Conservation (phyloP, 805 yeast species). For the Ogataea glucozyma region DNA sequence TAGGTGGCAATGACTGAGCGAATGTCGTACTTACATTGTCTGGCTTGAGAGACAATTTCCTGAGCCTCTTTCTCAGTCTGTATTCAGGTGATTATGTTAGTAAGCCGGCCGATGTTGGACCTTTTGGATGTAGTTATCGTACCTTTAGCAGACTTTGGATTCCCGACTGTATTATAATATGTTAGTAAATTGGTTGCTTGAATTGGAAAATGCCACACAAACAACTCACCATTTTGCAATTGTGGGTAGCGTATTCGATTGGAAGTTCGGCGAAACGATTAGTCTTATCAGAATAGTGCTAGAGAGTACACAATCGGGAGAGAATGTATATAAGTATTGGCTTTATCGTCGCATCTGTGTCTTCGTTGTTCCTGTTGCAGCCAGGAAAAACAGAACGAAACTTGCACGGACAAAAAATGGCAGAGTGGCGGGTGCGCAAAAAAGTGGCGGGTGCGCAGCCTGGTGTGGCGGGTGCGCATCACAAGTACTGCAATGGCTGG, state of each 20-base stretch:
- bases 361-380: constrained; percentile 9
- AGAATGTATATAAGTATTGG: too few relatives aligned
- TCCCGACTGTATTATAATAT: constrained; percentile 43
- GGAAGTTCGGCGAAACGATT: too few relatives aligned
- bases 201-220: not conserved
- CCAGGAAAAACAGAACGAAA: not conserved
- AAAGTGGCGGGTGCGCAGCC: not conserved
- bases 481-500: too few relatives aligned
- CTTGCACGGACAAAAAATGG: not conserved
- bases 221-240: constrained; percentile 1
- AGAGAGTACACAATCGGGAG: too few relatives aligned
- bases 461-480: too few relatives aligned
- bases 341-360: constrained; percentile 2
- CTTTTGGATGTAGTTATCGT: constrained; percentile 23
- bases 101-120: too few relatives aligned
- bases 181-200: constrained; percentile 1
- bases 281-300: too few relatives aligned
- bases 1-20: not conserved
- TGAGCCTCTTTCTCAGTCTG: constrained; percentile 98
- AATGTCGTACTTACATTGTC: constrained; percentile 59
- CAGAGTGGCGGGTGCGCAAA: not conserved
- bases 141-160: constrained; percentile 69
- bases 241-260: not conserved
- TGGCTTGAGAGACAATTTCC: constrained; percentile 88
- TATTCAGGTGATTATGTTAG: too few relatives aligned